Evolutionary conservation across 192 early-diverging fungal genomes (phyloP).

Genomic region (Entomortierella parvispora): DNA sequence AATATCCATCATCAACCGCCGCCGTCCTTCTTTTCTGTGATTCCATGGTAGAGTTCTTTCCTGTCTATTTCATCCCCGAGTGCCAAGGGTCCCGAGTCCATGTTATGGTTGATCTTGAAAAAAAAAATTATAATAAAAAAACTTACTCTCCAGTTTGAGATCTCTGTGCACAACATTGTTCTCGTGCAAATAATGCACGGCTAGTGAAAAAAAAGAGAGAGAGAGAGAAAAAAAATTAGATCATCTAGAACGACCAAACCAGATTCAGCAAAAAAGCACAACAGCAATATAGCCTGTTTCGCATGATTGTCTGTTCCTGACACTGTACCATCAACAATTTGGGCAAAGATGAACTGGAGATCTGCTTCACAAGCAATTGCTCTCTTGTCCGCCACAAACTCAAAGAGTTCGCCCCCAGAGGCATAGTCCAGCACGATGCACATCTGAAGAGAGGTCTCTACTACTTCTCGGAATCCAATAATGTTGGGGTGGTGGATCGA

Average conservation of each 20-base stretch:
- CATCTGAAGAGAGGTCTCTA: slow-evolving; percentile 69
- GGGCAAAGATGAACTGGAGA: slow-evolving; percentile 62
- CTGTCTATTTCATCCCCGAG: no score
- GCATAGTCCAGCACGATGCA: slow-evolving; percentile 80
- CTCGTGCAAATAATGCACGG: slow-evolving; percentile 71
- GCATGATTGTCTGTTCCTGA: not conserved
- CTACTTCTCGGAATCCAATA: slow-evolving; percentile 66
- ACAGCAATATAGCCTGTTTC: no score
- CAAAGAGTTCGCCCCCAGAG: slow-evolving; percentile 79
- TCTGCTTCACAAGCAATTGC: slow-evolving; percentile 56
- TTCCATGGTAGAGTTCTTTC: no score
- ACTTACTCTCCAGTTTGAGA: slow-evolving; percentile 72
- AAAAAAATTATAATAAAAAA: no score
- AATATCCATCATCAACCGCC: no score
- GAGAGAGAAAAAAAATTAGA: not conserved
- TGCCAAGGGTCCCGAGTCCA: no score
- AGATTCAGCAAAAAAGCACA: no score
- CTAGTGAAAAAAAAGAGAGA: slow-evolving; percentile 9
- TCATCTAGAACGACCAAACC: no score
- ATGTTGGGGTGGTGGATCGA: slow-evolving; percentile 76
- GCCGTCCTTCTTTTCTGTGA: no score
- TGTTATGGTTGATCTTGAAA: no score
- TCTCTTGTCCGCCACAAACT: slow-evolving; percentile 66
- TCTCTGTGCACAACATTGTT: slow-evolving; percentile 73
- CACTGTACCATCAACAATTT: slow-evolving; percentile 57